phyloP scores from a whole-genome alignment of 1,284 basidiomycete species.

The Anthracocystis walkeri region DNA sequence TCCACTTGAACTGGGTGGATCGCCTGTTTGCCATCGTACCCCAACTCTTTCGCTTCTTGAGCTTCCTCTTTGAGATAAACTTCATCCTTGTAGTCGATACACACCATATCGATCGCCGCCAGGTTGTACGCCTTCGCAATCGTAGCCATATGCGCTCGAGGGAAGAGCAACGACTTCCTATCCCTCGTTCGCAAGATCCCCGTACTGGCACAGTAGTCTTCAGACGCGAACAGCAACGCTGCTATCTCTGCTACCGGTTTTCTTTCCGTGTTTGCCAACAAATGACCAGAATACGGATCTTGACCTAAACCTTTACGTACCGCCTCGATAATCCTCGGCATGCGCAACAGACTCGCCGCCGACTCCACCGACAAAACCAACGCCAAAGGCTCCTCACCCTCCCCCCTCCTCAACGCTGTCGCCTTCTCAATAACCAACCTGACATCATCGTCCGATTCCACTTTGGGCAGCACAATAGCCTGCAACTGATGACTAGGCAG shows the following conservation, averaged over 20 bases:
- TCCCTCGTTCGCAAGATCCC: constrained; percentile 82
- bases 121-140: constrained; percentile 86
- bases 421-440: constrained; percentile 48
- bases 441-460: constrained; percentile 60
- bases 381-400: constrained; percentile 24
- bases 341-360: constrained; percentile 55
- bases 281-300: neutral
- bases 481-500: constrained; percentile 55
- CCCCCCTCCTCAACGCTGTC: constrained; percentile 22
- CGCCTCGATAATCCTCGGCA: constrained; percentile 55
- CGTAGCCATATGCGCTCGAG: constrained; percentile 85
- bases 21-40: constrained; percentile 76
- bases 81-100: constrained; percentile 86
- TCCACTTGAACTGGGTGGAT: constrained; percentile 90
- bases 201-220: constrained; percentile 80
- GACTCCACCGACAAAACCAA: constrained; percentile 65
- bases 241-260: constrained; percentile 27
- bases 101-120: constrained; percentile 85
- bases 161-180: constrained; percentile 82
- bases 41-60: constrained; percentile 73
- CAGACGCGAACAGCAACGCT: constrained; percentile 64
- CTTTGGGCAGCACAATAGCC: constrained; percentile 65
- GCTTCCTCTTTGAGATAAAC: constrained; percentile 81
- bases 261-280: neutral
- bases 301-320: constrained; percentile 14